Percentiles rank a stretch among this genome's conserved stretches.
phyloP scores from a whole-genome alignment of 352 stramenopile species.

The Pythium vanterpoolii region DNA sequence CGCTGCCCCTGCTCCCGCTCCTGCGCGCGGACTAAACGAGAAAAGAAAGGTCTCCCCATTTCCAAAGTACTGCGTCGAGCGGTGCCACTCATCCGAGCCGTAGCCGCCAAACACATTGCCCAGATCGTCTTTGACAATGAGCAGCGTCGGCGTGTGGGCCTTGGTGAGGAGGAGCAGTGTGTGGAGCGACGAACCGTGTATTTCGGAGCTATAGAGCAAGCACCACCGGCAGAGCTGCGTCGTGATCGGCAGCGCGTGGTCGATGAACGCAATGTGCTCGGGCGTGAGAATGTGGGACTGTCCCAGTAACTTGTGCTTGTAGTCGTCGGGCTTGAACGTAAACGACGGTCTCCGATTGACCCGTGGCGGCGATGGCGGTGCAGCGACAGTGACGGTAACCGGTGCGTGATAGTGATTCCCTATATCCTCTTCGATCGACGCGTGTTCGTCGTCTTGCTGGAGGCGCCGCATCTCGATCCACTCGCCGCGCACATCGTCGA shows the following conservation, averaged over 20 bases:
- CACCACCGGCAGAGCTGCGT: slow-evolving; percentile 80
- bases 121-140: slow-evolving; percentile 77
- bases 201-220: slow-evolving; percentile 75
- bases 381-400: too few species aligned
- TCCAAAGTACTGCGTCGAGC: slow-evolving; percentile 84
- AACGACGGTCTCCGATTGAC: slow-evolving; percentile 51
- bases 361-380: slow-evolving; percentile 34
- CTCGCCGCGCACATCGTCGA: slow-evolving; percentile 65
- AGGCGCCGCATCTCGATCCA: slow-evolving; percentile 53
- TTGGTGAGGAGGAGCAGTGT: slow-evolving; percentile 66
- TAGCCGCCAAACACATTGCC: slow-evolving; percentile 84
- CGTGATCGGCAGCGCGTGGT: slow-evolving; percentile 71
- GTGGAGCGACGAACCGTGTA: slow-evolving; percentile 73
- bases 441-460: slow-evolving; percentile 35
- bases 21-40: slow-evolving; percentile 48
- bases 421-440: slow-evolving; percentile 29
- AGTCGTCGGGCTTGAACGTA: slow-evolving; percentile 56
- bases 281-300: slow-evolving; percentile 66
- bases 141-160: slow-evolving; percentile 67
- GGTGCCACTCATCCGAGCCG: slow-evolving; percentile 74
- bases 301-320: slow-evolving; percentile 70
- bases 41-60: slow-evolving; percentile 90
- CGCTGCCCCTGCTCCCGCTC: background rate
- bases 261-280: slow-evolving; percentile 68
- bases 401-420: background rate